Percentiles rank a stretch among this genome's conserved stretches.
These are phyloP conservation scores for Aquilaria agallochum DNA, from an alignment of 441 rosid genomes.

Conservation along the genomic window DNA sequence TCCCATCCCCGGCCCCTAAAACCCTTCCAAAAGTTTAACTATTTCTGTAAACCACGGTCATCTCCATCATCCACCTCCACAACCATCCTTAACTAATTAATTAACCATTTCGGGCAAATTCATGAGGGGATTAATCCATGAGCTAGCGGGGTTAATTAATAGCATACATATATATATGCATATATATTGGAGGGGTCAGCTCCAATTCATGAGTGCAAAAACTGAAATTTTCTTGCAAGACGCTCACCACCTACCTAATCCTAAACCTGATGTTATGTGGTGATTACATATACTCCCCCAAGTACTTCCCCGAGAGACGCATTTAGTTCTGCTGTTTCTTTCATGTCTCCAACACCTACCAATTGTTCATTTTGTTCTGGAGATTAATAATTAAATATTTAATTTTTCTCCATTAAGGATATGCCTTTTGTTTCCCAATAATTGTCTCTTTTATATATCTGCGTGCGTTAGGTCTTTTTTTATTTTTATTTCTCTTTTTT, in stretches of 20 bases:
- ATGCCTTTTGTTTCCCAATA: no score
- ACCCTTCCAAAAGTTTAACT: conserved; percentile 14
- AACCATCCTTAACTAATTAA: conserved; percentile 31
- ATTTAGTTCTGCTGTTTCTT: conserved; percentile 62
- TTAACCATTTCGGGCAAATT: conserved; percentile 11
- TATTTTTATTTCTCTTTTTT: no score
- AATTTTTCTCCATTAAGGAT: no score
- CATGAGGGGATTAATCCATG: conserved; percentile 2
- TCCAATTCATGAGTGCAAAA: no score
- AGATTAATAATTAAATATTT: no score
- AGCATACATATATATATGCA: no score
- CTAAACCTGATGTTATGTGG: conserved; percentile 31
- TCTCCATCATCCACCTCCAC: not conserved
- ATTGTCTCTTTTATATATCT: no score
- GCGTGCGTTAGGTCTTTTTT: no score
- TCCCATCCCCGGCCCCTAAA: not conserved
- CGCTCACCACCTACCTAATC: conserved; percentile 27
- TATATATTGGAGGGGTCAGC: no score
- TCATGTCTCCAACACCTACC: conserved; percentile 56
- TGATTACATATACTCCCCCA: conserved; percentile 14
- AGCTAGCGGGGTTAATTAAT: no score
- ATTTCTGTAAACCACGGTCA: no score
- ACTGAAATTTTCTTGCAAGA: conserved; percentile 5
- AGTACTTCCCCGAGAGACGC: conserved; percentile 25
- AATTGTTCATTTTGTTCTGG: not conserved